Conservation (phyloP, 768 basidiomycete genomes). For the Gloeopeniophorella convolvens region DNA sequence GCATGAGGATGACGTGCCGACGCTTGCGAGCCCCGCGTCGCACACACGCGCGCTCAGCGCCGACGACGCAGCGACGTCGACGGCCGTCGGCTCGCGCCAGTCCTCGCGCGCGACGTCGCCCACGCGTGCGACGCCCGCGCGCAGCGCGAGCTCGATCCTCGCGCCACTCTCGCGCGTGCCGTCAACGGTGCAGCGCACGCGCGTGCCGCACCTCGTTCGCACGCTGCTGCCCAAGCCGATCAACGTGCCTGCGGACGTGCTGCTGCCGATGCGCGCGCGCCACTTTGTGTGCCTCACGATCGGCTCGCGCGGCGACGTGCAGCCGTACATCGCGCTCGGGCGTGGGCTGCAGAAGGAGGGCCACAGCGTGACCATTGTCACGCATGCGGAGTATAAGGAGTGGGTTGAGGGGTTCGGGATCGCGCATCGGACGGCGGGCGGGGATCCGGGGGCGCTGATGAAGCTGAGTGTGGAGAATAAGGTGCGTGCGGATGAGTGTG, state of each 20-base stretch:
- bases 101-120: constrained; percentile 8
- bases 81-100: not conserved
- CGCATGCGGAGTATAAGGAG: constrained; percentile 41
- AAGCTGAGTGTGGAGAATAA: constrained; percentile 49
- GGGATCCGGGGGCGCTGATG: constrained; percentile 65
- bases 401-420: constrained; percentile 60
- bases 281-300: constrained; percentile 63
- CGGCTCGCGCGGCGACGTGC: constrained; percentile 51
- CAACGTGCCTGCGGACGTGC: constrained; percentile 36
- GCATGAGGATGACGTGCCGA: not conserved
- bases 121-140: constrained; percentile 6
- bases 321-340: constrained; percentile 44
- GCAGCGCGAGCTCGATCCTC: constrained; percentile 33
- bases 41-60: not conserved
- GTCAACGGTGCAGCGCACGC: constrained; percentile 27
- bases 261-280: constrained; percentile 30
- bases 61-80: not conserved
- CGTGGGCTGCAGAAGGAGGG: constrained; percentile 36
- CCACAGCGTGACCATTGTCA: constrained; percentile 42
- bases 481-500: constrained; percentile 19
- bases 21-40: not conserved
- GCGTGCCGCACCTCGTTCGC: constrained; percentile 28
- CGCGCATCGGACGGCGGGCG: constrained; percentile 54
- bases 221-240: constrained; percentile 39
- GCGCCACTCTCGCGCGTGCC: constrained; percentile 40